Evolutionary conservation across 2,329 filamentous ascomycete species (phyloP).

Genomic region (Diplocarpon mali): DNA sequence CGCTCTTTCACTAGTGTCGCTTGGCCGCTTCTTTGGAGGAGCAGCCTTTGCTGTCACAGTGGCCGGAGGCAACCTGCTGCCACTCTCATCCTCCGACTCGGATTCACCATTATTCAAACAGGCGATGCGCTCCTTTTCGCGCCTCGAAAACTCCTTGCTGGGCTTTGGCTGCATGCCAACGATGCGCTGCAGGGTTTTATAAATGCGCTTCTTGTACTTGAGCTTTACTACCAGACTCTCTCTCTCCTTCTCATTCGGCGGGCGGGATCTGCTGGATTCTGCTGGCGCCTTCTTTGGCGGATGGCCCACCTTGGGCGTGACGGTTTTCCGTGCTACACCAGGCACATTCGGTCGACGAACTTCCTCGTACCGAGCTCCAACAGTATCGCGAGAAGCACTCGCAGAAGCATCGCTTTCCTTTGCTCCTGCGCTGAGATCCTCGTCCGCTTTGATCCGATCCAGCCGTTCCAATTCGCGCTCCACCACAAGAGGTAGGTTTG

Average conservation of each 20-base stretch:
- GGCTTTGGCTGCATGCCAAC: constrained; percentile 17
- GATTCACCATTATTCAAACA: constrained; percentile 12
- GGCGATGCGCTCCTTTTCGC: constrained; percentile 8
- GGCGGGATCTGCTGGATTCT: constrained; percentile 16
- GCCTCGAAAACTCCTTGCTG: constrained; percentile 10
- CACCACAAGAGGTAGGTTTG: constrained; percentile 23
- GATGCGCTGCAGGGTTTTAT: constrained; percentile 22
- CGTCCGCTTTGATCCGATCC: constrained; percentile 12
- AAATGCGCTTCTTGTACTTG: constrained; percentile 22
- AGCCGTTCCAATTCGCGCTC: constrained; percentile 23
- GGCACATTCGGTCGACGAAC: constrained; percentile 24
- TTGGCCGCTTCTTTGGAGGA: constrained; percentile 19
- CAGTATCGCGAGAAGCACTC: constrained; percentile 17
- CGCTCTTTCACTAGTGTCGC: constrained; percentile 12
- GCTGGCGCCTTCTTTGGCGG: constrained; percentile 21
- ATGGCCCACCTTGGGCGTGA: constrained; percentile 23
- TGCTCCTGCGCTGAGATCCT: constrained; percentile 4
- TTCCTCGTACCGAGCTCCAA: constrained; percentile 25
- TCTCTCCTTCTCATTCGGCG: constrained; percentile 5
- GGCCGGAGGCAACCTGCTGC: neutral
- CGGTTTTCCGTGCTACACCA: constrained; percentile 26
- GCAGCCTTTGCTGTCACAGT: neutral
- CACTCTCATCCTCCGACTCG: constrained; percentile 31
- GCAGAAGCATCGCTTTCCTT: neutral
- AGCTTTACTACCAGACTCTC: constrained; percentile 21